Percentiles rank a stretch among this genome's conserved stretches.
These are phyloP conservation scores for Saturnispora sanitii DNA, from an alignment of 805 yeast species.

Conservation along the genomic window DNA sequence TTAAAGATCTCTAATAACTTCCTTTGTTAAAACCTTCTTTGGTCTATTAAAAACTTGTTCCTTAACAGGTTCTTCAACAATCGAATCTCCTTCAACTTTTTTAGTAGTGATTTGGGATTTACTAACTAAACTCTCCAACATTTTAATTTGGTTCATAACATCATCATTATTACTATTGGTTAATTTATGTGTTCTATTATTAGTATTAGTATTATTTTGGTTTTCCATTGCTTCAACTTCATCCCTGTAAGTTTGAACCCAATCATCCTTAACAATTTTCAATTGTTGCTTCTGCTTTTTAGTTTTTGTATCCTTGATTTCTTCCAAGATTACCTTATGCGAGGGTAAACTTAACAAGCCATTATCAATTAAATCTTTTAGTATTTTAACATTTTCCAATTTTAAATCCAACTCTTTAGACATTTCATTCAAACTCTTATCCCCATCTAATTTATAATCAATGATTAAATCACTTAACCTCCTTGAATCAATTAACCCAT, in stretches of 20 bases:
- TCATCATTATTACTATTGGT: conserved; percentile 9
- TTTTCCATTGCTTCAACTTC: conserved; percentile 7
- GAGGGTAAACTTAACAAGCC: conserved; percentile 19
- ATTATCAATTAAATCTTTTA: conserved; percentile 15
- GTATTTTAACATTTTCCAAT: conserved; percentile 10
- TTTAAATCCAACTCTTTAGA: conserved; percentile 12
- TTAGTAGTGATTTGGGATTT: conserved; percentile 11
- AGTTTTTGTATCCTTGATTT: conserved; percentile 10
- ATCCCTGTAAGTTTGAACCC: conserved; percentile 9
- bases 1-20: conserved; percentile 10
- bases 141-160: conserved; percentile 15
- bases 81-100: conserved; percentile 1
- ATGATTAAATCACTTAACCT: conserved; percentile 17
- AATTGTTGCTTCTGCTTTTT: conserved; percentile 17
- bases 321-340: conserved; percentile 16
- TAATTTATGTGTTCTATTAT: no score
- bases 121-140: conserved; percentile 16
- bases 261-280: conserved; percentile 19
- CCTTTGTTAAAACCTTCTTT: conserved; percentile 10
- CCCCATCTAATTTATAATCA: conserved; percentile 14
- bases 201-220: no score
- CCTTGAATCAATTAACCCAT: conserved; percentile 14
- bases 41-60: conserved; percentile 11
- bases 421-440: conserved; percentile 1
- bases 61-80: background rate